Base-by-base conservation (phyloP, 495 filamentous ascomycete genomes). In the Clavariopsis aquatica region DNA sequence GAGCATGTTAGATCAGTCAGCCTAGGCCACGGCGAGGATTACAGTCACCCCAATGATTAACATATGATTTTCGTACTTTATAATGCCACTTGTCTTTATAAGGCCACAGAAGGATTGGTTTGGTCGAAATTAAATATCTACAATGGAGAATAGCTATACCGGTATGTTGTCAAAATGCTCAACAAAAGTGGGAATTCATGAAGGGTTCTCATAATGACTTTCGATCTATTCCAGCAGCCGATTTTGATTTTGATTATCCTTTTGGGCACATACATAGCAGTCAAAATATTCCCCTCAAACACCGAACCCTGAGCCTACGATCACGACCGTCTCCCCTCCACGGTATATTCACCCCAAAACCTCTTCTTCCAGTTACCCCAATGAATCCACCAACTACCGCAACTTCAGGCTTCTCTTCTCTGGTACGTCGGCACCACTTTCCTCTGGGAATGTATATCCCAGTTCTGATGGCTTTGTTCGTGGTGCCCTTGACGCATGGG, bases 401-500 rank as follows among this genome's bases (percentile, higher is more conserved):
- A 49, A 60, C 15, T 41, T 23, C 57, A 17, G 22, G 2, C 26
- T 60, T 8, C 57, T 49, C 22, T 49, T 49, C 13, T 49, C 45
- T 8, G 27, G 38, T 27, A 29, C 19, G 15, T 49, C 23, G 12
- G 38, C 15, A 1, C 17, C 15, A 6, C 43, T 60, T 24, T 20
- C 54, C 17, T 43, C 29, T 9, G 28, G 41, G 12, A 29, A 41
- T 2, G 45, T 60, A 1, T 60, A 60, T 24, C 57, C 57, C 8
- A 49, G 19, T 7, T 60, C 57, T 12, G 57, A 87, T 51, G 81
- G 82, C 34, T 80, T 87, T 57, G 79, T 87, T 5, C 71, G 79
- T 51, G 75, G 76, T 15, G 72, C 73, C 52, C 75, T 83, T 19
- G 69, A 78, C 17, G 83, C 85, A 41, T 86, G 84, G 66, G 80